These are phyloP conservation scores for Rhizoclosmatium sp. DNA, from an alignment of 192 early-diverging fungal species.

Conservation along the genomic window DNA sequence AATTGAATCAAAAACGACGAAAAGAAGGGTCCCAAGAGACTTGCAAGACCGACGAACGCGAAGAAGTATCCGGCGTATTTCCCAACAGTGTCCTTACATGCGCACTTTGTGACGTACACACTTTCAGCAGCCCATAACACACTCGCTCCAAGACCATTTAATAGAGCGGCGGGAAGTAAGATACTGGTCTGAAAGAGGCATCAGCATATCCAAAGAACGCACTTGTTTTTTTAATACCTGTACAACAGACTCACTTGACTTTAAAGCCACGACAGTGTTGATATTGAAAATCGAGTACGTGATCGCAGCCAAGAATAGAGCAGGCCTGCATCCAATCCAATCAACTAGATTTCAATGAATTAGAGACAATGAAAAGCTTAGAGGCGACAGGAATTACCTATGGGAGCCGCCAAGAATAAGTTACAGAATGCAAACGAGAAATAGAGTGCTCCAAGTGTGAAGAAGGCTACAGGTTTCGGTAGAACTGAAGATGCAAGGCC, in stretches of 20 bases:
- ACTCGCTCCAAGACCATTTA: constrained; percentile 37
- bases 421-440: constrained; percentile 37
- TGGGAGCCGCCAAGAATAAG: constrained; percentile 31
- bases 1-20: constrained; percentile 26
- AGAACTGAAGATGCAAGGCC: constrained; percentile 33
- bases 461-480: constrained; percentile 32
- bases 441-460: constrained; percentile 30
- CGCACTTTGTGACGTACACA: constrained; percentile 37
- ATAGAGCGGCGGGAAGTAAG: constrained; percentile 29
- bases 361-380: not conserved
- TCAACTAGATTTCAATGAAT: constrained; percentile 20
- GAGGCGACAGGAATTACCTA: not conserved
- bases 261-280: constrained; percentile 7
- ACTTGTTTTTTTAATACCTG: not conserved
- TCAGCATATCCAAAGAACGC: not conserved
- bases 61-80: constrained; percentile 37
- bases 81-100: constrained; percentile 28
- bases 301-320: constrained; percentile 31
- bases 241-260: not conserved
- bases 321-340: constrained; percentile 22
- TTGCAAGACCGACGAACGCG: constrained; percentile 12
- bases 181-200: constrained; percentile 10
- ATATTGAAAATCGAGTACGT: constrained; percentile 36
- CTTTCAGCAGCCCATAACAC: constrained; percentile 40
- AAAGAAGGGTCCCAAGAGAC: constrained; percentile 36